Evolutionary conservation across 2,329 filamentous ascomycete genomes (phyloP).

Genomic region (Myriosclerotinia curreyana): DNA sequence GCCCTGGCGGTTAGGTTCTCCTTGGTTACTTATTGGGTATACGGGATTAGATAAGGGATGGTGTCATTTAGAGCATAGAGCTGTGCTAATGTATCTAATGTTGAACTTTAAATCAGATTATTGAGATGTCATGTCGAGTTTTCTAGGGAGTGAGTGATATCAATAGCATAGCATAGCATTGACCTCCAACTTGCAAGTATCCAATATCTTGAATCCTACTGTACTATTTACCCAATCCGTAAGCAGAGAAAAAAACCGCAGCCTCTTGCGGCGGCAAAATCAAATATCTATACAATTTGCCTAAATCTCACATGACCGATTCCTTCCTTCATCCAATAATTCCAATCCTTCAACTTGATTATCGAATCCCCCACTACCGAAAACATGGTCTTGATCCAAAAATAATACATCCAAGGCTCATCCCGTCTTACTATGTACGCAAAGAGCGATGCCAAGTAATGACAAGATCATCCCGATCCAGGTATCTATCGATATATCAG

Average conservation of each 20-base stretch:
- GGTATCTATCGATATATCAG: slow-evolving; percentile 56
- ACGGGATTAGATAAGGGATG: slow-evolving; percentile 6
- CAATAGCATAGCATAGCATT: not conserved
- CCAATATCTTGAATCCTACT: not conserved
- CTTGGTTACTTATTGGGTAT: slow-evolving; percentile 1
- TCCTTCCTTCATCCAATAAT: not conserved
- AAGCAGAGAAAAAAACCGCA: not conserved
- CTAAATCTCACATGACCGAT: not conserved
- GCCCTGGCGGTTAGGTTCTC: slow-evolving; percentile 15
- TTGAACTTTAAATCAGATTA: not conserved
- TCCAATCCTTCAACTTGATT: not conserved
- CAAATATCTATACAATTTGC: not conserved
- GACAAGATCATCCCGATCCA: slow-evolving; percentile 80
- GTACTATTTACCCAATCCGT: not conserved
- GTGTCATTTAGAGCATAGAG: slow-evolving; percentile 10
- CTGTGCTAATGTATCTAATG: slow-evolving; percentile 12
- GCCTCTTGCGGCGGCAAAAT: not conserved
- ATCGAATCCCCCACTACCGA: slow-evolving; percentile 5
- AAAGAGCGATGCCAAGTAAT: slow-evolving; percentile 75
- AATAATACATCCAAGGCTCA: slow-evolving; percentile 7
- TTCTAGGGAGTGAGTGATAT: not conserved
- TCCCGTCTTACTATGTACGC: slow-evolving; percentile 65
- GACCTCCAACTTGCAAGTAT: not conserved
- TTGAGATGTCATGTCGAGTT: not conserved
- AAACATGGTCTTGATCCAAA: not conserved